These are phyloP conservation scores for Cryptomeria japonica DNA, from an alignment of 75 land plant genomes.

Conservation along the genomic window DNA sequence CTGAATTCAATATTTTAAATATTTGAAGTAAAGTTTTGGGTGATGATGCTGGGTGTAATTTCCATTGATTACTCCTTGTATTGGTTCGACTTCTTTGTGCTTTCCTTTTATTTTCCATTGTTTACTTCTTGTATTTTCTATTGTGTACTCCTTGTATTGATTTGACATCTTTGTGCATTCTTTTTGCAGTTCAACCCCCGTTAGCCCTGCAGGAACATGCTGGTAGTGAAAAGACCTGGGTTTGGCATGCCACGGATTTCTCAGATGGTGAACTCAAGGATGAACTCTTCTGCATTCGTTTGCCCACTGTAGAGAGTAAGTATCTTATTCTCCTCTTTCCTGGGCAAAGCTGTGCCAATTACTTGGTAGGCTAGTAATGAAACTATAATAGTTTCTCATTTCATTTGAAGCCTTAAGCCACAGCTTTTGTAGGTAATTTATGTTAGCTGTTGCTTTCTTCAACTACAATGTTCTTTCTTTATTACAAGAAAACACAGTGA, in stretches of 20 bases:
- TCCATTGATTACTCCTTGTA: not conserved
- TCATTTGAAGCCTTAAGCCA: not conserved
- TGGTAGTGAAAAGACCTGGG: slow-evolving; percentile 51
- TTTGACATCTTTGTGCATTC: not conserved
- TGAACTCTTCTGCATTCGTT: slow-evolving; percentile 44
- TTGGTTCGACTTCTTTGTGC: not conserved
- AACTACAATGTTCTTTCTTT: not conserved
- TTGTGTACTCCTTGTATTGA: not conserved
- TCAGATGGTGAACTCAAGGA: slow-evolving; percentile 52
- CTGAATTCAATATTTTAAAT: not conserved
- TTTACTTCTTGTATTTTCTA: not conserved
- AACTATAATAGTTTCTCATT: not conserved
- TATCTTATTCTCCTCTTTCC: not conserved
- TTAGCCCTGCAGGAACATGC: slow-evolving; percentile 46
- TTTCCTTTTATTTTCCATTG: not conserved
- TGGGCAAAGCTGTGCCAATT: not conserved
- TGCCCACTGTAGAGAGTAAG: slow-evolving; percentile 37
- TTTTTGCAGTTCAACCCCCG: slow-evolving; percentile 23
- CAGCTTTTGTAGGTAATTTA: not conserved
- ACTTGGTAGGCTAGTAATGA: not conserved
- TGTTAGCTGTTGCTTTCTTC: not conserved
- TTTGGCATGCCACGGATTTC: slow-evolving; percentile 50
- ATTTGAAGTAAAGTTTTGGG: not conserved
- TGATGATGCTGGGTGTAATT: not conserved
- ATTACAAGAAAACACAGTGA: too few species aligned